Base-by-base conservation (phyloP, 2,329 filamentous ascomycete species). In the Alternaria panax region DNA sequence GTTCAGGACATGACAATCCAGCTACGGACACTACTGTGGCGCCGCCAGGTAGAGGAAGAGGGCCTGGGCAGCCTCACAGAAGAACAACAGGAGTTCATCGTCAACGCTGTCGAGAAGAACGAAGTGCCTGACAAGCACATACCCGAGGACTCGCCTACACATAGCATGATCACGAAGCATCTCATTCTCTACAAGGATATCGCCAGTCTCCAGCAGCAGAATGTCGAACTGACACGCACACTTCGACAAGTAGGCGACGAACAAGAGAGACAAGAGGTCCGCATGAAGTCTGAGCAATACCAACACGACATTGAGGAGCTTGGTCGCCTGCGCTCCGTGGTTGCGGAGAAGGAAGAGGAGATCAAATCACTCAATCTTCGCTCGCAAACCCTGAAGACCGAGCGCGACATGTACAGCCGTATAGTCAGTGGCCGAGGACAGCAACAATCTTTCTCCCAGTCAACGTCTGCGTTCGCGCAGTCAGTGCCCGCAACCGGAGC, bases 401-500 rank as follows among this genome's bases (percentile, higher is more conserved):
- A 99, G 80, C 90, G 95, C 63, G 94, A 99, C 75, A 97, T 97
- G 87, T 98, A 97, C 88, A 89, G 94, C 22, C 92, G 93, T 52
- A 93, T 98, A 83, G 86, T 97, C 28, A 91, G 94, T 67, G 91
- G 95, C 63, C 85, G 88, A 58, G 87, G 88, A 18, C 86, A 88
- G 58, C 59, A 85, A 78, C 88, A 80, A 75, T 83, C 73, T 20
- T 60, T 63, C 28, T 57, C 64, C 16, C 66, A 71, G 28, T 50
- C 51, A 7, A 63, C 57, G 11, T 66, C 65, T 9, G 51, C 57
- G 3, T 71, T 71, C 52, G 69, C 62, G 8, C 65, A 68, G n/a
- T 70, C 69, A 0, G 68, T 70, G 34, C 62, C 61, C 11, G 59
- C 59, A 9, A 46, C 34, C 11, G 59, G 54, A n/a, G 57, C 16